phyloP scores from a whole-genome alignment of 1,139 yeast species.

The Scheffersomyces cryptocercus region DNA sequence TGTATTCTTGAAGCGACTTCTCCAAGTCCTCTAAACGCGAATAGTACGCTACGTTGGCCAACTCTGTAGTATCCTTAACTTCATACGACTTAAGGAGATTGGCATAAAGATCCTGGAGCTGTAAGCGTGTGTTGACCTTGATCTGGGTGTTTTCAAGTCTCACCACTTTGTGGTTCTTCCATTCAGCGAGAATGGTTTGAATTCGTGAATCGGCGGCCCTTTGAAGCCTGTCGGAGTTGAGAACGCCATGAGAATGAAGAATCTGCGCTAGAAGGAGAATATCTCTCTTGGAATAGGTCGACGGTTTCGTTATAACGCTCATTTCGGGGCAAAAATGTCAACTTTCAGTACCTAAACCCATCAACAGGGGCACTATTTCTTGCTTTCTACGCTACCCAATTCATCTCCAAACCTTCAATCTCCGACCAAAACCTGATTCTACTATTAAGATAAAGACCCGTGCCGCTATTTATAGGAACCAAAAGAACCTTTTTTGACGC shows the following conservation, averaged over 20 bases:
- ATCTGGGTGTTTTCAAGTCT: constrained; percentile 11
- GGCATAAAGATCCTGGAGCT: constrained; percentile 16
- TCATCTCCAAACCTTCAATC: too few species aligned
- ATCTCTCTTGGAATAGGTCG: constrained; percentile 17
- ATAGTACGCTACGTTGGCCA: constrained; percentile 23
- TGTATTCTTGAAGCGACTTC: constrained; percentile 11
- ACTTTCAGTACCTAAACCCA: constrained; percentile 3
- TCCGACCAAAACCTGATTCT: too few species aligned
- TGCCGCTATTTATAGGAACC: too few species aligned
- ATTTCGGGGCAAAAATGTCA: constrained; percentile 10
- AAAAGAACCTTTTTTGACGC: too few species aligned
- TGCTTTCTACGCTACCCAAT: too few species aligned
- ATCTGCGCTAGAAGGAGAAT: constrained; percentile 24
- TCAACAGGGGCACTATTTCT: too few species aligned
- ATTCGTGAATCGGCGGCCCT: constrained; percentile 10
- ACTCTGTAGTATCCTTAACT: constrained; percentile 21
- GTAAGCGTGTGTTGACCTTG: constrained; percentile 10
- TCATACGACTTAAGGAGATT: constrained; percentile 15
- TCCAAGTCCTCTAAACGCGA: constrained; percentile 20
- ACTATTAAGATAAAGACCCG: too few species aligned
- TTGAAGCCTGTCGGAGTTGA: constrained; percentile 14
- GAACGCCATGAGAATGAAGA: constrained; percentile 20
- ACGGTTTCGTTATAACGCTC: constrained; percentile 9
- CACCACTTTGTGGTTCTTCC: constrained; percentile 20
- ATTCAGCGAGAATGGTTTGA: constrained; percentile 13